Conservation (phyloP, 441 rosid species). For the Sinapis alba region DNA sequence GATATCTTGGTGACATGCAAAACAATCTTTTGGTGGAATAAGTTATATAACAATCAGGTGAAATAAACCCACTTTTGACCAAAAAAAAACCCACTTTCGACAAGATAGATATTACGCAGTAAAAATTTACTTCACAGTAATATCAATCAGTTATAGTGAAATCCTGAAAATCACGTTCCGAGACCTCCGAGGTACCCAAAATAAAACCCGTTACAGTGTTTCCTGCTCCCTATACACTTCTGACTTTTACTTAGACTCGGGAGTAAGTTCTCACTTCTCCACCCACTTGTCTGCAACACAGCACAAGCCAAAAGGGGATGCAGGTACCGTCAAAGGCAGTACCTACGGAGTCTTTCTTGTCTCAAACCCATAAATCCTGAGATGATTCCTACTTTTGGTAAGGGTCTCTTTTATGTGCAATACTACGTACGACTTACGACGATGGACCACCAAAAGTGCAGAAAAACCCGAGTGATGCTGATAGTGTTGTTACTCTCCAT, state of each 20-base stretch:
- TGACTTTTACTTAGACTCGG: conserved; percentile 13
- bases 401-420: conserved; percentile 36
- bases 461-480: conserved; percentile 20
- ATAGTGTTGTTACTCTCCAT: conserved; percentile 34
- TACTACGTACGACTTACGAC: conserved; percentile 36
- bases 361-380: conserved; percentile 26
- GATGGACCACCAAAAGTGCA: conserved; percentile 36
- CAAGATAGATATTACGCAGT: background rate
- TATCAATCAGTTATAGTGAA: conserved; percentile 21
- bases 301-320: conserved; percentile 34
- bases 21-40: background rate
- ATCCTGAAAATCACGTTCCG: conserved; percentile 23
- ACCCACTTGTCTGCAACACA: conserved; percentile 30
- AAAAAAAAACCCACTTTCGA: too few species aligned
- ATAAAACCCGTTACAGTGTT: conserved; percentile 24
- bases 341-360: conserved; percentile 25
- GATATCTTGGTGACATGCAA: background rate
- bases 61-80: conserved; percentile 9
- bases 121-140: conserved; percentile 25
- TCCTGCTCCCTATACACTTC: conserved; percentile 31
- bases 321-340: conserved; percentile 30
- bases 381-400: conserved; percentile 37
- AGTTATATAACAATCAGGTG: background rate
- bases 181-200: conserved; percentile 32
- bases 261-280: conserved; percentile 27